Percentiles rank a stretch among this genome's conserved stretches.
phyloP scores from a whole-genome alignment of 192 early-diverging fungal genomes.

The Podila epicladia region DNA sequence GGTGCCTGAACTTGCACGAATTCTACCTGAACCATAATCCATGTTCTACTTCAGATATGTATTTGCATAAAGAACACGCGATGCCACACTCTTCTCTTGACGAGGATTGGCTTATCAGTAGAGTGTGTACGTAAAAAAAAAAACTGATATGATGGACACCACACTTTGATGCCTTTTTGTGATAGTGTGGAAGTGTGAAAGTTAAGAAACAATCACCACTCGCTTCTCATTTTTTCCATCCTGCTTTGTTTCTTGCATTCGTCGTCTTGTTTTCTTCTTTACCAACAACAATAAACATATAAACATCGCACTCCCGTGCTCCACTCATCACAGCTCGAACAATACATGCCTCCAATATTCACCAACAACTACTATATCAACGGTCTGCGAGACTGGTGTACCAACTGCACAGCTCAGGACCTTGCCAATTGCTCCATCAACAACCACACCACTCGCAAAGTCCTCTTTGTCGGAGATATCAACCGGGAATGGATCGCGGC shows the following conservation, averaged over 20 bases:
- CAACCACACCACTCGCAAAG: not conserved
- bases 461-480: slow-evolving; percentile 5
- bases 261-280: not conserved
- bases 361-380: too few relatives aligned
- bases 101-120: not conserved
- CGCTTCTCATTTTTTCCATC: not conserved
- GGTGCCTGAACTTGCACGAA: too few relatives aligned
- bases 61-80: not conserved
- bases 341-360: too few relatives aligned
- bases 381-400: not conserved
- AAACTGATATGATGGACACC: not conserved
- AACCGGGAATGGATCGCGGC: not conserved
- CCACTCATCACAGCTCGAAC: not conserved
- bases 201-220: not conserved
- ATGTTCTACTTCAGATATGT: not conserved
- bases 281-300: not conserved
- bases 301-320: not conserved
- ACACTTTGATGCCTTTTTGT: not conserved
- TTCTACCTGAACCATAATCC: too few relatives aligned
- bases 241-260: not conserved
- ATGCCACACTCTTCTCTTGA: not conserved
- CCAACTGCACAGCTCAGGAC: not conserved
- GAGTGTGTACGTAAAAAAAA: not conserved
- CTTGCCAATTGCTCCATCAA: not conserved
- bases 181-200: not conserved